Evolutionary conservation across 306 rosid genomes (phyloP).

Genomic region (Styphnolobium japonicum): DNA sequence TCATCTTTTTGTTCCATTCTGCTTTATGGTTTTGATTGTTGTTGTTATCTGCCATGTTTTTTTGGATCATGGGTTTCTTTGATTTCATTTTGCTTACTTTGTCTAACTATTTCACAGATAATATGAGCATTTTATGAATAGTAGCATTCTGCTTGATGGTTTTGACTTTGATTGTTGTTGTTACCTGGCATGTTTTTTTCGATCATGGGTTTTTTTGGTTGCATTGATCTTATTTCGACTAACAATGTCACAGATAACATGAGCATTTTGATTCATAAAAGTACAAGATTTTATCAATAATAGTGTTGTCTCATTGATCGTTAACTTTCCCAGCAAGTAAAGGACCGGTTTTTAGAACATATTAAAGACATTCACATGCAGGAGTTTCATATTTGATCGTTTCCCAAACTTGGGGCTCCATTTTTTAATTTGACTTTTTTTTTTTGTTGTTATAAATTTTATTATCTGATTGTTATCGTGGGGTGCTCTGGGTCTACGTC

Average conservation of each 20-base stretch:
- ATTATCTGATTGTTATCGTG: neutral
- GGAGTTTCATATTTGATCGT: neutral
- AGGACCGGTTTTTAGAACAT: neutral
- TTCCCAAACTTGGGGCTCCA: neutral
- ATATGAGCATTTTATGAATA: neutral
- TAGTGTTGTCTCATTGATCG: neutral
- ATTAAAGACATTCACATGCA: neutral
- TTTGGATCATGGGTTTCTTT: neutral
- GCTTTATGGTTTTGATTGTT: neutral
- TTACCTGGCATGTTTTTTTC: neutral
- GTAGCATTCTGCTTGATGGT: neutral
- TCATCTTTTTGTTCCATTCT: neutral
- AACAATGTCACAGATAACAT: neutral
- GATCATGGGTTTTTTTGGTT: neutral
- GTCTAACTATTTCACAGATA: neutral
- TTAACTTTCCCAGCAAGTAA: neutral
- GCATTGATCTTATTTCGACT: neutral
- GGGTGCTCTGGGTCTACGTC: neutral
- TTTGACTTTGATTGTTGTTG: neutral
- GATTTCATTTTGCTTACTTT: neutral
- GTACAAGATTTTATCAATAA: neutral
- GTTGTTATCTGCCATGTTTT: neutral
- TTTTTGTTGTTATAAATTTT: neutral
- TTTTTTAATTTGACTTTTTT: neutral
- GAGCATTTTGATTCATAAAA: neutral